These are phyloP conservation scores for Trichoderma afroharzianum DNA, from an alignment of 2,329 filamentous ascomycete genomes.

Conservation along the genomic window DNA sequence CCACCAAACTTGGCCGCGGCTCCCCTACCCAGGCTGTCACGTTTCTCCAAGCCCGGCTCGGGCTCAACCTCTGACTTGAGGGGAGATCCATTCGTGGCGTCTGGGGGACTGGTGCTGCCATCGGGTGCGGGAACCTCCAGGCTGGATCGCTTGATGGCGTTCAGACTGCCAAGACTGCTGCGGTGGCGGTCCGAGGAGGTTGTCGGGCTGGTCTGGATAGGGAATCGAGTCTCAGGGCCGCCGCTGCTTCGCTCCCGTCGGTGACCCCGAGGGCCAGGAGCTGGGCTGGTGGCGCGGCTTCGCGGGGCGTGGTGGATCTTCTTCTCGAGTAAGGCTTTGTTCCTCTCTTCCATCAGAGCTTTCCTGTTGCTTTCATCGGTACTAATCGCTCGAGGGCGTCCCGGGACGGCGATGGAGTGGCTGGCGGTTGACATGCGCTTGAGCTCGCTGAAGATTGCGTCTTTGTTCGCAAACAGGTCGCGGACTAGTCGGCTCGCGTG, in stretches of 20 bases:
- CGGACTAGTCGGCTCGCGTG: constrained; percentile 87
- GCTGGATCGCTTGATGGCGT: constrained; percentile 59
- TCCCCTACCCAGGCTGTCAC: constrained; percentile 59
- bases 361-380: constrained; percentile 95
- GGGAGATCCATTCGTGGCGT: constrained; percentile 42
- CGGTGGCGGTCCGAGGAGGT: constrained; percentile 52
- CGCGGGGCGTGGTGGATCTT: constrained; percentile 55
- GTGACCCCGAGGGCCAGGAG: constrained; percentile 59
- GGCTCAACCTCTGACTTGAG: constrained; percentile 19
- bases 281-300: constrained; percentile 72
- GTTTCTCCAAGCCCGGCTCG: constrained; percentile 47
- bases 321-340: constrained; percentile 70
- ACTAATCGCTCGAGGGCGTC: constrained; percentile 78
- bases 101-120: constrained; percentile 35
- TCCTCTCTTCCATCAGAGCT: constrained; percentile 89
- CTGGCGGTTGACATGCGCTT: constrained; percentile 79
- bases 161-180: constrained; percentile 48
- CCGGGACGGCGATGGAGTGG: constrained; percentile 56
- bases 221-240: constrained; percentile 76
- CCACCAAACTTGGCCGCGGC: constrained; percentile 43
- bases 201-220: constrained; percentile 67
- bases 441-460: constrained; percentile 89
- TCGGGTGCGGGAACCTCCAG: constrained; percentile 74
- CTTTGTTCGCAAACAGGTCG: constrained; percentile 90
- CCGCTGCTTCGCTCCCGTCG: constrained; percentile 77